A percentile compares a stretch with the other conserved stretches of the same genome.
These are phyloP conservation scores for Calonectria pseudoturangicola DNA, from an alignment of 2,329 filamentous ascomycete genomes.

Conservation along the genomic window DNA sequence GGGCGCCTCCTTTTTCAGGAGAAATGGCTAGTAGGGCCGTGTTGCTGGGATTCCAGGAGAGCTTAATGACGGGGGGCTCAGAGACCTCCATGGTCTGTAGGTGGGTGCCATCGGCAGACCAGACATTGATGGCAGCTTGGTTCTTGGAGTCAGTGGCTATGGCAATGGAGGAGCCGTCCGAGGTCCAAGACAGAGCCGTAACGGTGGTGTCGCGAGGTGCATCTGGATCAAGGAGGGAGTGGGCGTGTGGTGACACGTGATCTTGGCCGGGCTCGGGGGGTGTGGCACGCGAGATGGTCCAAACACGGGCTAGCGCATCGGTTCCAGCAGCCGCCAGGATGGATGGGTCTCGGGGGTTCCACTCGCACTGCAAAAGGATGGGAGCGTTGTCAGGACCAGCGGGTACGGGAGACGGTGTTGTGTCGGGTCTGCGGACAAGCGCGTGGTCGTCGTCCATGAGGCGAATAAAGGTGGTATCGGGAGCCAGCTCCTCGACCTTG, in stretches of 20 bases:
- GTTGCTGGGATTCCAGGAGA: slow-evolving; percentile 76
- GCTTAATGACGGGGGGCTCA: slow-evolving; percentile 77
- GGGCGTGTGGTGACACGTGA: slow-evolving; percentile 63
- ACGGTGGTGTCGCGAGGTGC: slow-evolving; percentile 71
- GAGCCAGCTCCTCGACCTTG: slow-evolving; percentile 76
- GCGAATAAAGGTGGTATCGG: slow-evolving; percentile 77
- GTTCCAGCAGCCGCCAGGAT: slow-evolving; percentile 81
- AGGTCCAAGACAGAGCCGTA: slow-evolving; percentile 77
- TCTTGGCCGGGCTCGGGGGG: slow-evolving; percentile 63
- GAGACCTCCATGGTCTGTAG: slow-evolving; percentile 73
- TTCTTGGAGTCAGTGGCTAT: slow-evolving; percentile 74
- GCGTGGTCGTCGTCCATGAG: slow-evolving; percentile 66
- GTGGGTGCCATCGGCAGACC: slow-evolving; percentile 71
- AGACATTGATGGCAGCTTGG: slow-evolving; percentile 73
- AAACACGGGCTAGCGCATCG: slow-evolving; percentile 82
- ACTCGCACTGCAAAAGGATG: slow-evolving; percentile 81
- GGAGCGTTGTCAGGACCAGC: slow-evolving; percentile 70
- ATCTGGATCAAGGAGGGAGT: slow-evolving; percentile 71
- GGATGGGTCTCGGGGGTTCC: slow-evolving; percentile 79
- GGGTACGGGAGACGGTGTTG: slow-evolving; percentile 62
- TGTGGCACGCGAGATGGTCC: slow-evolving; percentile 76
- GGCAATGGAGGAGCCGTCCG: slow-evolving; percentile 73
- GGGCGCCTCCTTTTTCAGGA: slow-evolving; percentile 71
- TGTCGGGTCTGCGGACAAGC: slow-evolving; percentile 60
- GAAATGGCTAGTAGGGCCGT: slow-evolving; percentile 74